These are phyloP conservation scores for Raphanus raphanistrum DNA, from an alignment of 345 rosid genomes.

Conservation along the genomic window DNA sequence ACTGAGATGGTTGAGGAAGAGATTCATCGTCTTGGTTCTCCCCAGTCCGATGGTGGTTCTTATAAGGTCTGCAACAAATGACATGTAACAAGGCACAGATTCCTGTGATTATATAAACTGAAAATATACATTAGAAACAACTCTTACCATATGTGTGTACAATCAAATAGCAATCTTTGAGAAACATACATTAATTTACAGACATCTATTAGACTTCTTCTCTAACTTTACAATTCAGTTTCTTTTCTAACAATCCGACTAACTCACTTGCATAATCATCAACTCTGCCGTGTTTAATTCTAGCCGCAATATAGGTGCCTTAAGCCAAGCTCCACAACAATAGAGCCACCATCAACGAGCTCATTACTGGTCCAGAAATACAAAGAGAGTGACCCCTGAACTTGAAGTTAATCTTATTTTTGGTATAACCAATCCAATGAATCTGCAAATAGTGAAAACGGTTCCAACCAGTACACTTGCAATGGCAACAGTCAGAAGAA, in stretches of 20 bases:
- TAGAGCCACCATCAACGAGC: background rate
- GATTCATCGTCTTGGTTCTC: too few relatives aligned
- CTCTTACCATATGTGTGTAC: too few relatives aligned
- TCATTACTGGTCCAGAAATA: conserved; percentile 11
- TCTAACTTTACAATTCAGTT: conserved; percentile 19
- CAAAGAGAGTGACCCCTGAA: background rate
- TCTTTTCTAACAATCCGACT: conserved; percentile 14
- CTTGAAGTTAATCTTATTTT: conserved; percentile 13
- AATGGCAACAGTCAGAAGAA: background rate
- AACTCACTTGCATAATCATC: conserved; percentile 8
- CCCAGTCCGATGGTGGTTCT: too few relatives aligned
- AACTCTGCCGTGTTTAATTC: conserved; percentile 9
- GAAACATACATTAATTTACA: conserved; percentile 16
- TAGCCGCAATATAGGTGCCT: background rate
- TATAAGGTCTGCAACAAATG: too few relatives aligned
- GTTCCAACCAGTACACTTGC: conserved; percentile 8
- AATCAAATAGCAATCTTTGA: too few relatives aligned
- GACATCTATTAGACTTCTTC: conserved; percentile 20
- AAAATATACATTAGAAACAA: too few relatives aligned
- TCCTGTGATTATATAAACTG: too few relatives aligned
- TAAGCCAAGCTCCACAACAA: conserved; percentile 5
- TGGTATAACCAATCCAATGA: background rate
- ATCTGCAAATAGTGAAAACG: conserved; percentile 9
- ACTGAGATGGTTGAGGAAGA: too few relatives aligned
- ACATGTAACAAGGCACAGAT: too few relatives aligned